Conservation (phyloP, 179 eudicot species). For the Silene noctiflora region DNA sequence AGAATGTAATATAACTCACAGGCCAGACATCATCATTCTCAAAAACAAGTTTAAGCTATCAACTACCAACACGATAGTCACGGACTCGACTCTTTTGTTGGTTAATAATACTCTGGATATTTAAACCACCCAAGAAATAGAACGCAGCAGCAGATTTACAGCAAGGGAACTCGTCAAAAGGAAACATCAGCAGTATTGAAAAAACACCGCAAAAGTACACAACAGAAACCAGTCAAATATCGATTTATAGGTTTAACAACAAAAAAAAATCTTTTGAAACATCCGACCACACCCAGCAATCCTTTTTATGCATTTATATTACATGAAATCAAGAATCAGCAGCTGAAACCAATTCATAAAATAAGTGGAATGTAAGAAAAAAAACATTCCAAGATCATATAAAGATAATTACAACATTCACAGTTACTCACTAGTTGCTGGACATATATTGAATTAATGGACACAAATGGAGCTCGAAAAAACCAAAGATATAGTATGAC, state of each 20-base stretch:
- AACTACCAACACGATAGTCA: too few species aligned
- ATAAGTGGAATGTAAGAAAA: not conserved
- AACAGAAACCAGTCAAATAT: not conserved
- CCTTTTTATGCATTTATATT: not conserved
- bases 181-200: not conserved
- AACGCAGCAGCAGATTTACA: not conserved
- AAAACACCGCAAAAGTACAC: not conserved
- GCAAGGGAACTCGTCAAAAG: not conserved
- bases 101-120: too few species aligned
- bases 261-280: not conserved
- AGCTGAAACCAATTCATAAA: not conserved
- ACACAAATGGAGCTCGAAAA: conserved; percentile 8
- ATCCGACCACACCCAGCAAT: not conserved
- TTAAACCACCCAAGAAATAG: not conserved
- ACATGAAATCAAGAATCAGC: not conserved
- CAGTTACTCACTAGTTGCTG: conserved; percentile 18
- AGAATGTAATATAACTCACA: too few species aligned
- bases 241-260: not conserved
- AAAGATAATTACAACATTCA: conserved; percentile 28
- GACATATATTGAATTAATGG: conserved; percentile 11
- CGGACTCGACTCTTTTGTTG: too few species aligned
- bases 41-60: too few species aligned
- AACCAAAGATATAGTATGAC: not conserved
- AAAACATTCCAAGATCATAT: not conserved
- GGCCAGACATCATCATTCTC: too few species aligned